Conservation (phyloP, 2,329 filamentous ascomycete genomes). For the Colletotrichum horii region DNA sequence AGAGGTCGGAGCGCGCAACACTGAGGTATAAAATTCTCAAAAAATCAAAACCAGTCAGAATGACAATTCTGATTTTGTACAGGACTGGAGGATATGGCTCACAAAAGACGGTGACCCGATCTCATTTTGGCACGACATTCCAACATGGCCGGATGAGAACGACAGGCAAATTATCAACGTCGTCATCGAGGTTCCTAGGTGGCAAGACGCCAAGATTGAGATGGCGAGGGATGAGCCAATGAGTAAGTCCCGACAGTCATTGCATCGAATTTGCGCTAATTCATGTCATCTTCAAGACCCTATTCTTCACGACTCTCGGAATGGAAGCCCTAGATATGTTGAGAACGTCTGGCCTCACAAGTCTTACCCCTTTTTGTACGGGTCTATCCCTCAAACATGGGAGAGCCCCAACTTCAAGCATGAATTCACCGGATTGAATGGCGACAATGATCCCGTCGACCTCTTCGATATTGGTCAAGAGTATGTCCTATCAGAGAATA, state of each 20-base stretch:
- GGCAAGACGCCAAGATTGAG: slow-evolving; percentile 46
- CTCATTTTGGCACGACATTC: slow-evolving; percentile 48
- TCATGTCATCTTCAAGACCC: slow-evolving; percentile 30
- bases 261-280: background rate
- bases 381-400: slow-evolving; percentile 50
- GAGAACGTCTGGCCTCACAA: slow-evolving; percentile 49
- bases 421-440: slow-evolving; percentile 38
- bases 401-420: slow-evolving; percentile 46
- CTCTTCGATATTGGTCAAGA: slow-evolving; percentile 43
- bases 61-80: fast-evolving
- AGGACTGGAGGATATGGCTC: slow-evolving; percentile 47
- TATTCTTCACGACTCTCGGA: slow-evolving; percentile 45
- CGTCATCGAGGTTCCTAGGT: slow-evolving; percentile 46
- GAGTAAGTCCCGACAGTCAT: slow-evolving; percentile 28
- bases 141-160: slow-evolving; percentile 38
- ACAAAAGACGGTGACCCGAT: slow-evolving; percentile 43
- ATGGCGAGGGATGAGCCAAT: slow-evolving; percentile 42
- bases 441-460: slow-evolving; percentile 49
- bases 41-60: fast-evolving
- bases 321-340: slow-evolving; percentile 40
- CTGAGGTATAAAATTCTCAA: slow-evolving; percentile 28
- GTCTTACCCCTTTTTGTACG: slow-evolving; percentile 47
- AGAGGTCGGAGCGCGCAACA: slow-evolving; percentile 43
- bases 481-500: slow-evolving; percentile 10
- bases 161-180: slow-evolving; percentile 40